A percentile compares a stretch with the other conserved stretches of the same genome.
Evolutionary conservation across 768 basidiomycete genomes (phyloP).

Genomic region (Dentipellis sp.): DNA sequence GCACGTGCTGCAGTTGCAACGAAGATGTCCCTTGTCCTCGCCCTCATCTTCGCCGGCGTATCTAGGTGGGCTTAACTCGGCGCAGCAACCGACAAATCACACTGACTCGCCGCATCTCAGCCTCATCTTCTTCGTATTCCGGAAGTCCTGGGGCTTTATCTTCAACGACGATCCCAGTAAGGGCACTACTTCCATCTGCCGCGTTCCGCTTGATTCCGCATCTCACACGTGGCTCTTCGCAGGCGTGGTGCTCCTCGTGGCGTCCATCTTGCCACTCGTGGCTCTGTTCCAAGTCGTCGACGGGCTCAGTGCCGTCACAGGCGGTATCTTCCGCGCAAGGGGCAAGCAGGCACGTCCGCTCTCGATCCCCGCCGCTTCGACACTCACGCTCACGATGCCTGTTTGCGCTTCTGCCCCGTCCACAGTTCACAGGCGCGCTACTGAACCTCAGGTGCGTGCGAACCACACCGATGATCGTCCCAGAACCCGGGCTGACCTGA

Average conservation of each 20-base stretch:
- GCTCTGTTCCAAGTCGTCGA: conserved; percentile 84
- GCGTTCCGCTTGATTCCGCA: not conserved
- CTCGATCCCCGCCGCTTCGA: not conserved
- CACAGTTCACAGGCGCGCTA: conserved; percentile 61
- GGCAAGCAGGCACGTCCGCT: conserved; percentile 54
- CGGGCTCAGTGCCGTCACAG: conserved; percentile 54
- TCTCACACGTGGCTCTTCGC: not conserved
- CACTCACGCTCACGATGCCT: not conserved
- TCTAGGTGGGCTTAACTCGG: conserved; percentile 39
- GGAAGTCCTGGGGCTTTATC: conserved; percentile 42
- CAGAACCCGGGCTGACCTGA: conserved; percentile 4
- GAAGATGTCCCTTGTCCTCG: conserved; percentile 55
- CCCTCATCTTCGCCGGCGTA: conserved; percentile 51
- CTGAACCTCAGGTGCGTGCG: conserved; percentile 60
- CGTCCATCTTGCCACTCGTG: conserved; percentile 48
- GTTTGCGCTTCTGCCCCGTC: not conserved
- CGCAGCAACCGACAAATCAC: not conserved
- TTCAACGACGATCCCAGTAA: conserved; percentile 47
- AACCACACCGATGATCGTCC: conserved; percentile 1
- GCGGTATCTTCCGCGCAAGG: conserved; percentile 73
- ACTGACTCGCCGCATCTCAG: conserved; percentile 17
- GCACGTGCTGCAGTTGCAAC: conserved; percentile 64
- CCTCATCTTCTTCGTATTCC: conserved; percentile 32
- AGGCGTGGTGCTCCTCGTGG: conserved; percentile 39
- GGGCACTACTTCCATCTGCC: conserved; percentile 3